Evolutionary conservation across 495 filamentous ascomycete genomes (phyloP), one percentile per base, ranked within the genome.

Genomic region (Tirmania nivea): DNA sequence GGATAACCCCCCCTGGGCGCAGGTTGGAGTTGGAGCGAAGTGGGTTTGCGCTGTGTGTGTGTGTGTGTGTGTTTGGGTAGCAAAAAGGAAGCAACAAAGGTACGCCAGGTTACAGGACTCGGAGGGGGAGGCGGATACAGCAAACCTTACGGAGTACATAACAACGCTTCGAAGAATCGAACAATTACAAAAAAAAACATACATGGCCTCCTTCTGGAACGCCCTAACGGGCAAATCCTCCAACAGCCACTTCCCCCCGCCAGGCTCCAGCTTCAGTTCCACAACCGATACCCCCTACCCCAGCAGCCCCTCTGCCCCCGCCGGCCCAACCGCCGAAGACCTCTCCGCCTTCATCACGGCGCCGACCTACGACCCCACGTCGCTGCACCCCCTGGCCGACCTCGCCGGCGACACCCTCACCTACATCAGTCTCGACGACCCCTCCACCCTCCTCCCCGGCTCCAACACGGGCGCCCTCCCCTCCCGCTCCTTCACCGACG

Each of bases 401-500:
- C 70, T 97, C 51, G 3, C 39, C 12, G 8, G 17, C 39, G 80
- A 90, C 51, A 81, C 82, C 8, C 79, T 97, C 56, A 88, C 94
- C 59, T 96, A 96, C 70, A 75, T 97, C 49, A 76, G 80, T 49
- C 82, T 97, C 64, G 90, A 96, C 71, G 90, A 96, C 61, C 82
- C 85, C 21, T 75, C 80, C 10, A 88, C 86, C 37, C 75, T 88
- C 61, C 75, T 93, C n/a, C 85, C 90, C 51, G 88, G 87, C 61
- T 73, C 77, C 42, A 81, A 81, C 54, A 86, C 87, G 12, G 42
- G 42, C 4, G 80, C 84, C 36, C 76, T 97, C 35, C 92, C 92
- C 5, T 94, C 87, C 31, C 81, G 92, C 65, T 90, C 90, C 60
- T 97, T 92, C 79, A 90, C 84, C 51, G 90, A 97, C 65, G 90